Evolutionary conservation across 306 rosid species (phyloP).

Genomic region (Vicia sativa): DNA sequence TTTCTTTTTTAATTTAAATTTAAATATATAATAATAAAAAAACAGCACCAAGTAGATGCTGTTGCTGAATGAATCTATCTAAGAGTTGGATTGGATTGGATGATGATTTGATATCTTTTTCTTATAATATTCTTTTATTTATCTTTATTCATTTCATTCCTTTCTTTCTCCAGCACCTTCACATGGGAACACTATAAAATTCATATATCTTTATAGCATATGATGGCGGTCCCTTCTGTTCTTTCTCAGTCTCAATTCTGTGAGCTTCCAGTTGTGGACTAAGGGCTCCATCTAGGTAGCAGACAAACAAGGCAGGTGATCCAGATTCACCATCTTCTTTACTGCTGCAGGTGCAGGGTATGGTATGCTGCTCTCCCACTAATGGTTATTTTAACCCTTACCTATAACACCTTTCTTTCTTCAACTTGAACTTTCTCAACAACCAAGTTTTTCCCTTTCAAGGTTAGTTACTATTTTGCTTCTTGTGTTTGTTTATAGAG

Average conservation of each 20-base stretch:
- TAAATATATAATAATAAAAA: neutral
- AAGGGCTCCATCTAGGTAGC: conserved; percentile 21
- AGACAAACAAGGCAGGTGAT: conserved; percentile 38
- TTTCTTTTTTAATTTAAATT: neutral
- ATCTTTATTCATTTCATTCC: conserved; percentile 17
- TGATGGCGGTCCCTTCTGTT: conserved; percentile 49
- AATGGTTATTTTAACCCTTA: conserved; percentile 43
- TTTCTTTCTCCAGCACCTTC: conserved; percentile 13
- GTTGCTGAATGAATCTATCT: conserved; percentile 14
- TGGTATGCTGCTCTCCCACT: conserved; percentile 24
- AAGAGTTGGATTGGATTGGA: conserved; percentile 13
- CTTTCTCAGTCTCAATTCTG: conserved; percentile 24
- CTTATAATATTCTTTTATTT: conserved; percentile 6
- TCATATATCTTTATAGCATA: conserved; percentile 34
- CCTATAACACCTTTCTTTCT: neutral
- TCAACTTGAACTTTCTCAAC: conserved; percentile 33
- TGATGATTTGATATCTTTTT: neutral
- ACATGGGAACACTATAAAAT: conserved; percentile 43
- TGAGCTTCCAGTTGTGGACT: conserved; percentile 4
- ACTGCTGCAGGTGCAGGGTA: conserved; percentile 15
- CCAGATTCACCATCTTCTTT: conserved; percentile 41
- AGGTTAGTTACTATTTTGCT: conserved; percentile 41
- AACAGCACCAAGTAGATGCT: conserved; percentile 2
- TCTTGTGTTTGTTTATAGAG: neutral
- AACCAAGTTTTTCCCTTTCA: conserved; percentile 27